Conservation (phyloP, 2,329 filamentous ascomycete species). For the Cryoendolithus antarcticus region DNA sequence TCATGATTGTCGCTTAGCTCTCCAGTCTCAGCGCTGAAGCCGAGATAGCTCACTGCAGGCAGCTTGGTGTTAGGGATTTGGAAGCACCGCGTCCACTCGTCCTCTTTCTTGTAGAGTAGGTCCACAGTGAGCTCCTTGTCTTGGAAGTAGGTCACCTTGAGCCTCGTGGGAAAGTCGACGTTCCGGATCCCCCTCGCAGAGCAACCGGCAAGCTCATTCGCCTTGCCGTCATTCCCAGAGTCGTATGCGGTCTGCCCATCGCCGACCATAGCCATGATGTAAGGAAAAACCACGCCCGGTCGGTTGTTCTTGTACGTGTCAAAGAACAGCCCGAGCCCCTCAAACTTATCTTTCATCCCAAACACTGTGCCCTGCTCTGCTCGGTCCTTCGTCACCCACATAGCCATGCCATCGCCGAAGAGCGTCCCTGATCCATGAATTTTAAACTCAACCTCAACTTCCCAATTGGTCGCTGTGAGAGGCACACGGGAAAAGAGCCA, state of each 20-base stretch:
- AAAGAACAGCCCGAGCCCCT: slow-evolving; percentile 89
- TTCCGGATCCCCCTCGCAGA: slow-evolving; percentile 85
- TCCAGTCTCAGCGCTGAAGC: slow-evolving; percentile 74
- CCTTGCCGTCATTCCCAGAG: slow-evolving; percentile 88
- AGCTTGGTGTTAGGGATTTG: slow-evolving; percentile 56
- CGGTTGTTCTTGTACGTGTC: slow-evolving; percentile 99
- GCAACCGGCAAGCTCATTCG: slow-evolving; percentile 84
- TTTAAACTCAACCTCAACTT: slow-evolving; percentile 92
- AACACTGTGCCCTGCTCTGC: slow-evolving; percentile 73
- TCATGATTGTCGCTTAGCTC: slow-evolving; percentile 97
- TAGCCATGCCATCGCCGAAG: slow-evolving; percentile 90
- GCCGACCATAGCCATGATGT: slow-evolving; percentile 96
- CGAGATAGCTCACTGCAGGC: slow-evolving; percentile 56
- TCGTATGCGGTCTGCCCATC: slow-evolving; percentile 84
- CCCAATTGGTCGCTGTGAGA: slow-evolving; percentile 95
- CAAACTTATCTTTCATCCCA: slow-evolving; percentile 75
- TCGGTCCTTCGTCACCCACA: slow-evolving; percentile 96
- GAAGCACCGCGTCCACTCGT: slow-evolving; percentile 85
- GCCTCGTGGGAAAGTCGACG: slow-evolving; percentile 63
- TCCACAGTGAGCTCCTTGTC: slow-evolving; percentile 85
- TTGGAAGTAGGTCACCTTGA: slow-evolving; percentile 88
- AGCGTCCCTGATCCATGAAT: slow-evolving; percentile 80
- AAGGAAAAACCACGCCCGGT: slow-evolving; percentile 88
- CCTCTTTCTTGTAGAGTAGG: slow-evolving; percentile 84
- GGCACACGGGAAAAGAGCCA: slow-evolving; percentile 93